Evolutionary conservation across 2,329 filamentous ascomycete species (phyloP).

Genomic region (Fusarium hainanense): DNA sequence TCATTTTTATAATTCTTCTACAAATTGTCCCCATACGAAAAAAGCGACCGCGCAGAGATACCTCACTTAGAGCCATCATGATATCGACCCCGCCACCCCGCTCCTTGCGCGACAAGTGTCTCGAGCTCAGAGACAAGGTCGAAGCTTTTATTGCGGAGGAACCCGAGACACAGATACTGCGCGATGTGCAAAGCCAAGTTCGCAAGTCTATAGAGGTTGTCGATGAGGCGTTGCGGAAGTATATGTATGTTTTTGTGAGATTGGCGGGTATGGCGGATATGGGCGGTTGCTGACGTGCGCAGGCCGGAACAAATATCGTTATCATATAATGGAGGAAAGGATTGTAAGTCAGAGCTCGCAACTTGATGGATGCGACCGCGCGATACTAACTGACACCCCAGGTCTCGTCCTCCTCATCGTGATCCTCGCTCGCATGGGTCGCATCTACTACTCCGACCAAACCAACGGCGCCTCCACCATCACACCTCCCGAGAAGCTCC

Average conservation of each 20-base stretch:
- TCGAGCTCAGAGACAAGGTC: slow-evolving; percentile 68
- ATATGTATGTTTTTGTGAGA: slow-evolving; percentile 64
- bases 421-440: slow-evolving; percentile 74
- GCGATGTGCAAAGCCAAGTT: slow-evolving; percentile 78
- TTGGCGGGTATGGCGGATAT: not conserved
- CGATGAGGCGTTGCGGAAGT: slow-evolving; percentile 77
- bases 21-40: no score
- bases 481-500: slow-evolving; percentile 63
- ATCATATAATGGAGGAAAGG: slow-evolving; percentile 98
- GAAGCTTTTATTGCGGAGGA: slow-evolving; percentile 72
- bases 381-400: not conserved
- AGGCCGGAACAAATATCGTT: slow-evolving; percentile 84
- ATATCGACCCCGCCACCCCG: slow-evolving; percentile 40
- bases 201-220: slow-evolving; percentile 78
- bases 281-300: slow-evolving; percentile 19
- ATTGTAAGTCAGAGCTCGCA: slow-evolving; percentile 70
- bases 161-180: slow-evolving; percentile 66
- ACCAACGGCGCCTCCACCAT: slow-evolving; percentile 34
- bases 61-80: slow-evolving; percentile 22
- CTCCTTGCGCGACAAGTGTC: slow-evolving; percentile 57
- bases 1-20: not conserved
- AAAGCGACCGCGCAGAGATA: not conserved
- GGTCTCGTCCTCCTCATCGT: slow-evolving; percentile 88
- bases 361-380: no score
- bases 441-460: slow-evolving; percentile 48